phyloP scores from a whole-genome alignment of 2,329 filamentous ascomycete genomes.

The Pyricularia sp. region DNA sequence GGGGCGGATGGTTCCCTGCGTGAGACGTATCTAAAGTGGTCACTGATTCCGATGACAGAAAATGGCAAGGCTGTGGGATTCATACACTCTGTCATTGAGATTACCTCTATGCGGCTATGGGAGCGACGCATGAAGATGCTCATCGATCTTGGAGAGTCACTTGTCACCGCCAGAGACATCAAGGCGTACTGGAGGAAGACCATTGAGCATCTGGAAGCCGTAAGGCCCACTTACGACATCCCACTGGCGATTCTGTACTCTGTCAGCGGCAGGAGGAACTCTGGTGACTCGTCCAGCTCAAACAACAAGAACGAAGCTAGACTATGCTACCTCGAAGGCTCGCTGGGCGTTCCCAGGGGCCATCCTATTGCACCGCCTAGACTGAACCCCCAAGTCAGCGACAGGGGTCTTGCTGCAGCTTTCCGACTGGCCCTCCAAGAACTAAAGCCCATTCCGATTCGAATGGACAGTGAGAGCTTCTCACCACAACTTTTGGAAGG shows the following conservation, averaged over 20 bases:
- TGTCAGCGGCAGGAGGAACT: constrained; percentile 29
- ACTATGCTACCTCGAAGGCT: constrained; percentile 32
- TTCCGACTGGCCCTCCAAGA: constrained; percentile 29
- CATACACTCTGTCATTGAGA: constrained; percentile 36
- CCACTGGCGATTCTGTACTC: constrained; percentile 42
- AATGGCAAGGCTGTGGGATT: constrained; percentile 33
- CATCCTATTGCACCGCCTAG: constrained; percentile 30
- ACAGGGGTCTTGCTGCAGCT: constrained; percentile 26
- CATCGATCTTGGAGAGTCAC: constrained; percentile 33
- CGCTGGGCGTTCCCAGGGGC: constrained; percentile 32
- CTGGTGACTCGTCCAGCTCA: constrained; percentile 12
- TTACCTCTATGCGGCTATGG: constrained; percentile 36
- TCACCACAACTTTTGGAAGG: constrained; percentile 48
- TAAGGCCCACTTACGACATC: constrained; percentile 36
- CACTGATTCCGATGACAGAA: constrained; percentile 34
- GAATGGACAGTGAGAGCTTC: constrained; percentile 40
- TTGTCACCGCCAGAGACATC: constrained; percentile 31
- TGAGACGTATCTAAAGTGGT: constrained; percentile 39
- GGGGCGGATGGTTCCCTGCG: constrained; percentile 29
- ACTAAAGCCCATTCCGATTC: constrained; percentile 28
- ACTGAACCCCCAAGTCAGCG: constrained; percentile 25
- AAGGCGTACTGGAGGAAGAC: constrained; percentile 38
- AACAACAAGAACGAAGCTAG: constrained; percentile 20
- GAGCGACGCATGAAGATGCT: constrained; percentile 39
- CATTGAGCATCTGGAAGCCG: constrained; percentile 31